Conservation (phyloP, 164 flowering plant species). For the Chloranthus sessilifolius region DNA sequence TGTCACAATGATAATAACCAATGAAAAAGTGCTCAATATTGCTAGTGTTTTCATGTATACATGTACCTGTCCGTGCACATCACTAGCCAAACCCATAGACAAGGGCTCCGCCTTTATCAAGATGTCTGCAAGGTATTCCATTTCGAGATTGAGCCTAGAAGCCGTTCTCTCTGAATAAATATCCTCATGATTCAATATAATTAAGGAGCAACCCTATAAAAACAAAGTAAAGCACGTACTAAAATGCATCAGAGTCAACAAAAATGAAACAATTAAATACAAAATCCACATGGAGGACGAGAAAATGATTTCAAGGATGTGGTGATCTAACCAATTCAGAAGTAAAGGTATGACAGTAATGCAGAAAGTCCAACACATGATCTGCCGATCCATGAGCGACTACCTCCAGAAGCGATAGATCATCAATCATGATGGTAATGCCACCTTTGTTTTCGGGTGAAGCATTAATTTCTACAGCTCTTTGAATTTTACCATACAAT, state of each 20-base stretch:
- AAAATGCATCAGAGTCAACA: not conserved
- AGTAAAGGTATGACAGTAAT: slow-evolving; percentile 76
- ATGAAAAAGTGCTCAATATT: not conserved
- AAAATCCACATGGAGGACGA: no score
- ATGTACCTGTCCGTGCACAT: slow-evolving; percentile 98
- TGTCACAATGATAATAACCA: not conserved
- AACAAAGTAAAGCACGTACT: not conserved
- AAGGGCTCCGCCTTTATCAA: slow-evolving; percentile 69
- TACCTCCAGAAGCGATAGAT: slow-evolving; percentile 78
- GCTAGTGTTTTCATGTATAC: not conserved
- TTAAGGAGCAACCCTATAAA: slow-evolving; percentile 60
- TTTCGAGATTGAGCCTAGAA: slow-evolving; percentile 41
- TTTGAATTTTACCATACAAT: slow-evolving; percentile 53
- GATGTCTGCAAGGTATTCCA: slow-evolving; percentile 69
- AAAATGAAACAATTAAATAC: not conserved
- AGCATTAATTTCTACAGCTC: slow-evolving; percentile 31
- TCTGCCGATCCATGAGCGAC: slow-evolving; percentile 58
- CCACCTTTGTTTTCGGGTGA: slow-evolving; percentile 23
- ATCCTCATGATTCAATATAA: slow-evolving; percentile 67
- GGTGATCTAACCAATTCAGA: slow-evolving; percentile 55
- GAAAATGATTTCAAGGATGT: no score
- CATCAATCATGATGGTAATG: slow-evolving; percentile 70
- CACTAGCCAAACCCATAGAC: slow-evolving; percentile 77
- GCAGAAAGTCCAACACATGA: slow-evolving; percentile 70
- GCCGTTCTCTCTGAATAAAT: slow-evolving; percentile 43